Percentiles rank a stretch among this genome's conserved stretches.
phyloP scores from a whole-genome alignment of 1,139 yeast genomes.

The Diutina pseudorugosa region DNA sequence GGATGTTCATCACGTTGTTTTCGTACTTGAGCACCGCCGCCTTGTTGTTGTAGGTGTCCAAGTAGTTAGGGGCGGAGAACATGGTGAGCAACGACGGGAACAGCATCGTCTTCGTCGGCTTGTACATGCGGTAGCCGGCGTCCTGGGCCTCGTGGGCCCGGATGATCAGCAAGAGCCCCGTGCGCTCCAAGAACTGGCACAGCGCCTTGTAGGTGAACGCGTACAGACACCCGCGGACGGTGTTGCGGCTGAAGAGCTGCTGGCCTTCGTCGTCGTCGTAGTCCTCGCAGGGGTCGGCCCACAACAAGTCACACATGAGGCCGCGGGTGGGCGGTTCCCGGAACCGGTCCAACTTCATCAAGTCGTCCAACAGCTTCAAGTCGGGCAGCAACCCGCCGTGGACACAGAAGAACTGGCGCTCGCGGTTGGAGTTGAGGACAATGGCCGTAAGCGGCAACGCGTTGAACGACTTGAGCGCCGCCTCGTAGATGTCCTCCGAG shows the following conservation, averaged over 20 bases:
- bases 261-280: constrained; percentile 60
- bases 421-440: constrained; percentile 33
- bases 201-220: constrained; percentile 81
- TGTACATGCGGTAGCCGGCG: constrained; percentile 93
- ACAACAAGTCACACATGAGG: constrained; percentile 84
- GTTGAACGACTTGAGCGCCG: constrained; percentile 70
- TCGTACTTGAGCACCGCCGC: constrained; percentile 93
- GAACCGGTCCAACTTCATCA: constrained; percentile 63
- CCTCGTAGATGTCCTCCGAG: constrained; percentile 53
- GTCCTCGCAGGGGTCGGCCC: constrained; percentile 93
- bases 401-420: constrained; percentile 88
- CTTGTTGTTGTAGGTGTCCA: constrained; percentile 87
- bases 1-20: constrained; percentile 83
- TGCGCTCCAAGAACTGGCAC: constrained; percentile 68
- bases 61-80: constrained; percentile 92
- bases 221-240: constrained; percentile 87
- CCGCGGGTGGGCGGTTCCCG: constrained; percentile 93
- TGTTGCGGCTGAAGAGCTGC: constrained; percentile 46
- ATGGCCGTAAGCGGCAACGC: constrained; percentile 87
- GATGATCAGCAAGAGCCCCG: constrained; percentile 70
- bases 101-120: constrained; percentile 75
- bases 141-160: constrained; percentile 98
- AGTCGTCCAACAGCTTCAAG: constrained; percentile 56
- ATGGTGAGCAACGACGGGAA: constrained; percentile 87
- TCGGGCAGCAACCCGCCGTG: constrained; percentile 97